Conservation (phyloP, 208 protist species). For the Leishmania major region DNA sequence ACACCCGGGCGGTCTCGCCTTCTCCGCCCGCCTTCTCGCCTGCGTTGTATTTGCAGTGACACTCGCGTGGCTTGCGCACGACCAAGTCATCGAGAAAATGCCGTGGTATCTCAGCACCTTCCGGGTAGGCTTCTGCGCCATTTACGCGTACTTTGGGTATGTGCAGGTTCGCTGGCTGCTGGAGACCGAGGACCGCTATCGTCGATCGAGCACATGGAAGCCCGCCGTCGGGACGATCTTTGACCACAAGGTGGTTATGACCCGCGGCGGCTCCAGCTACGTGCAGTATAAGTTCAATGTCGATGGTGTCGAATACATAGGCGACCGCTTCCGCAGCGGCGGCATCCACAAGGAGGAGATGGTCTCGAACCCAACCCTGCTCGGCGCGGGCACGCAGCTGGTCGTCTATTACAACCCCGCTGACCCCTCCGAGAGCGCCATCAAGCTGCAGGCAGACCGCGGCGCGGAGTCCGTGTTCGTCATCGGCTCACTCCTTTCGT, state of each 20-base stretch:
- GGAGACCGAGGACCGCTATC: constrained; percentile 85
- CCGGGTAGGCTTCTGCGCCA: constrained; percentile 64
- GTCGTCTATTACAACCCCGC: constrained; percentile 91
- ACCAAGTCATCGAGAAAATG: constrained; percentile 20
- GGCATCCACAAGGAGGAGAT: constrained; percentile 87
- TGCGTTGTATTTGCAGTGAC: neutral
- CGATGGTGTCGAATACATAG: constrained; percentile 71
- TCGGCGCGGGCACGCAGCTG: constrained; percentile 86
- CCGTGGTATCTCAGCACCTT: constrained; percentile 89
- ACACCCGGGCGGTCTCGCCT: neutral
- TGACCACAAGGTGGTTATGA: constrained; percentile 90
- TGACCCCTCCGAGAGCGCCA: constrained; percentile 80
- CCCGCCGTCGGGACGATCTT: constrained; percentile 85
- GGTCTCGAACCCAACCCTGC: constrained; percentile 76
- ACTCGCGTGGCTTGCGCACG: neutral
- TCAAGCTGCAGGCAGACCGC: constrained; percentile 85
- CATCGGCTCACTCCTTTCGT: constrained; percentile 58
- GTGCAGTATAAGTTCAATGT: constrained; percentile 87
- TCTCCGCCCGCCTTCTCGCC: neutral
- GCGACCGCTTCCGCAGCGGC: constrained; percentile 85
- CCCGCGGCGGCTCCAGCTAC: constrained; percentile 77
- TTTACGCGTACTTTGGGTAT: constrained; percentile 80
- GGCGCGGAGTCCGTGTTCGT: constrained; percentile 75
- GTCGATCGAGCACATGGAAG: constrained; percentile 83
- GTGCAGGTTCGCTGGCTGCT: constrained; percentile 70